Evolutionary conservation across 345 rosid species (phyloP).

Genomic region (Gossypium arboreum): DNA sequence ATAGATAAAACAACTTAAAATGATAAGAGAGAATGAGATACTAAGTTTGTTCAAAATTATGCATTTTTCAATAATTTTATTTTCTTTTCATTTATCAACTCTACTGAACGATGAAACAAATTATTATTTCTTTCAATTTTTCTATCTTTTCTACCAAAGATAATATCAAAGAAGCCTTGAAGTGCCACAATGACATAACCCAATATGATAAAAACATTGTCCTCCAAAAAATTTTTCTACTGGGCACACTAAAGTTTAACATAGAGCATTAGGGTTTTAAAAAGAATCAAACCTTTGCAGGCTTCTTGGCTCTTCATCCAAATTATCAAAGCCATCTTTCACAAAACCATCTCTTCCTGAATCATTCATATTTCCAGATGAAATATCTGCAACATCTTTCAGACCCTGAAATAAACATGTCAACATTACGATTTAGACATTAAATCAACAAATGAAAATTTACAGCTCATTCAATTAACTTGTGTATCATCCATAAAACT

Average conservation of each 20-base stretch:
- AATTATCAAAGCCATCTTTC: conserved; percentile 25
- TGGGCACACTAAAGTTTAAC: neutral
- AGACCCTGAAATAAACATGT: conserved; percentile 43
- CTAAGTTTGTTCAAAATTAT: too few species aligned
- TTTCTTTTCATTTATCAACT: too few species aligned
- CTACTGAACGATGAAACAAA: too few species aligned
- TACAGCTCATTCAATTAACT: neutral
- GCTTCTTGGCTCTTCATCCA: conserved; percentile 27
- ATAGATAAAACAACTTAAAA: too few species aligned
- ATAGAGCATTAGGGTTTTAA: neutral
- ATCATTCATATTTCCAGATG: conserved; percentile 20
- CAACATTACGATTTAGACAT: neutral
- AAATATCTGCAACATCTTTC: conserved; percentile 38
- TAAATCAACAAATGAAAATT: neutral
- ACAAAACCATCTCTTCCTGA: conserved; percentile 22
- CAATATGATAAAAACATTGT: neutral
- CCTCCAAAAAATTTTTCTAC: neutral
- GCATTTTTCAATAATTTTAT: too few species aligned
- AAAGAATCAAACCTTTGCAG: conserved; percentile 35
- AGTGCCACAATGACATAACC: neutral
- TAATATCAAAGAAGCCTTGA: neutral
- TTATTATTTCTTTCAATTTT: too few species aligned
- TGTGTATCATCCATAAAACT: neutral
- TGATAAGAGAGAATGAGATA: too few species aligned
- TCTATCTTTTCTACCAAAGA: too few species aligned